These are phyloP conservation scores for Colletotrichum sp. DNA, from an alignment of 2,329 filamentous ascomycete genomes.

Conservation along the genomic window DNA sequence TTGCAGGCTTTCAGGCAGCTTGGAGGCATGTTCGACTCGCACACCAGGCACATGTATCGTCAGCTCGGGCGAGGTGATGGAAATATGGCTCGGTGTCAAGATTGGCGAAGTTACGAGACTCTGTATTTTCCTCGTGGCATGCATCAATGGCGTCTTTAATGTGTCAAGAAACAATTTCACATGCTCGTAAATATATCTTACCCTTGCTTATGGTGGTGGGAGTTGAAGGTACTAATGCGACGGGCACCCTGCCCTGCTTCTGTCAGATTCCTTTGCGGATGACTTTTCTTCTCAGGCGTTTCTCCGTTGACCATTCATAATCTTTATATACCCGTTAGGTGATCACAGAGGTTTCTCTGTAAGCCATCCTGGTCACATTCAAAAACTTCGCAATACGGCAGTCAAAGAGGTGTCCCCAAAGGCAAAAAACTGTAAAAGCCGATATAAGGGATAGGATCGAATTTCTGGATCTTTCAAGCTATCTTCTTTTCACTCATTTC, in stretches of 20 bases:
- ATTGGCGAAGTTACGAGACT: not conserved
- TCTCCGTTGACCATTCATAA: not conserved
- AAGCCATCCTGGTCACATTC: not conserved
- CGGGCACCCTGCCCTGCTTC: not conserved
- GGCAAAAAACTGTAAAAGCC: not conserved
- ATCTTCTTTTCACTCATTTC: not conserved
- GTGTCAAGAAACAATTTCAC: not conserved
- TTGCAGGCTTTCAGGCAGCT: not conserved
- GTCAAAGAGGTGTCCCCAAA: not conserved
- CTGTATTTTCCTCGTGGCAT: not conserved
- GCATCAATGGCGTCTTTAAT: not conserved
- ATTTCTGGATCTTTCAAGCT: not conserved
- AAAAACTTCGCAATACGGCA: accelerated
- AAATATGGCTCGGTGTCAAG: not conserved
- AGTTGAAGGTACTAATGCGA: not conserved
- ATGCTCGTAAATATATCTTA: not conserved
- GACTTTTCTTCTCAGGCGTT: not conserved
- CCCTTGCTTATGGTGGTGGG: not conserved
- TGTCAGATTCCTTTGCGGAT: not conserved
- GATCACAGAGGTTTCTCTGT: not conserved
- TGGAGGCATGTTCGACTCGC: not conserved
- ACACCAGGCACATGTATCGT: not conserved
- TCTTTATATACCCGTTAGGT: not conserved
- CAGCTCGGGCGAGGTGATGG: not conserved
- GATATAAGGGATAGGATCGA: not conserved